Percentiles rank a stretch among this genome's conserved stretches.
Evolutionary conservation across 148 eudicot species (phyloP).

Genomic region (Cornus kousa): DNA sequence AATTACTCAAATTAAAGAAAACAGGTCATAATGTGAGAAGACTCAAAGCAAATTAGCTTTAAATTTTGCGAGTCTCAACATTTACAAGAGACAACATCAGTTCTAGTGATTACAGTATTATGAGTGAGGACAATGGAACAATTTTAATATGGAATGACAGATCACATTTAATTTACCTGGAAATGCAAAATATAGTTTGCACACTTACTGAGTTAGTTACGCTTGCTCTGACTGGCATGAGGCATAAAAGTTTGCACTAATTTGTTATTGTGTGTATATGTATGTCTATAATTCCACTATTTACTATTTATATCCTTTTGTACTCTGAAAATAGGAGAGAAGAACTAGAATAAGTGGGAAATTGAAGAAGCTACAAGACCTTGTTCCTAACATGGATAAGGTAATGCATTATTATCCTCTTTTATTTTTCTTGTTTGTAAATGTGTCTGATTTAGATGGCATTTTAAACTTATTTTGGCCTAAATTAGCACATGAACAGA

Average conservation of each 20-base stretch:
- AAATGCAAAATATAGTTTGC: background rate
- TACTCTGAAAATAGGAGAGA: constrained; percentile 48
- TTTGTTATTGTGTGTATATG: background rate
- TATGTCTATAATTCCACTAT: background rate
- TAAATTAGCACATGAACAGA: background rate
- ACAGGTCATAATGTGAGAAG: no score
- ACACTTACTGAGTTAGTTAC: background rate
- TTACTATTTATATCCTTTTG: background rate
- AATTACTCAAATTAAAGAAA: no score
- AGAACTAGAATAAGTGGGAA: constrained; percentile 90
- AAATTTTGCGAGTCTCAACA: no score
- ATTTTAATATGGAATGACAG: background rate
- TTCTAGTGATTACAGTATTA: no score
- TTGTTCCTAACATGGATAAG: constrained; percentile 97
- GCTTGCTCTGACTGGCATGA: background rate
- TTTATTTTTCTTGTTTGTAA: background rate
- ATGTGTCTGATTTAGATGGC: background rate
- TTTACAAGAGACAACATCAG: no score
- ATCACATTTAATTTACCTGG: background rate
- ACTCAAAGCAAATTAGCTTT: no score
- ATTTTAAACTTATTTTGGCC: background rate
- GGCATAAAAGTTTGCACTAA: background rate
- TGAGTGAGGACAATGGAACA: background rate
- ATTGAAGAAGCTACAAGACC: constrained; percentile 79
- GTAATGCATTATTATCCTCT: constrained; percentile 21